A percentile compares a stretch with the other conserved stretches of the same genome.
Conservation (phyloP, 1,284 basidiomycete genomes). For the Tilletiaria anomala region DNA sequence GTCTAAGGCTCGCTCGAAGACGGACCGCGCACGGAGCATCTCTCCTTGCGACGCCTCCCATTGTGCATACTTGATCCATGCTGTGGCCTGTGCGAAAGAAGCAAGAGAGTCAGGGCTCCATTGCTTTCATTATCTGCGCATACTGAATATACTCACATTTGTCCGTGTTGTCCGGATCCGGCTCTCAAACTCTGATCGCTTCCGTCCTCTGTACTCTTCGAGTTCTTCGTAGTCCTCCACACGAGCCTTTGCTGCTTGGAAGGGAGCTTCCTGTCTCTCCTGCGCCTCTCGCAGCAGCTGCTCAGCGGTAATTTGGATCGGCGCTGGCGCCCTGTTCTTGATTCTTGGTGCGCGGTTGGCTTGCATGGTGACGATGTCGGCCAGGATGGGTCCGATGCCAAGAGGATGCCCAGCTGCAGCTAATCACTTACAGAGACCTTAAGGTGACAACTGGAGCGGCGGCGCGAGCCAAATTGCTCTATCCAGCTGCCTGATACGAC, state of each 20-base stretch:
- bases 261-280: conserved; percentile 83
- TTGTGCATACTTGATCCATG: conserved; percentile 51
- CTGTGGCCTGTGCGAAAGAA: conserved; percentile 15
- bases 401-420: too few species aligned
- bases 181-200: conserved; percentile 92
- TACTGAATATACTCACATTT: conserved; percentile 51
- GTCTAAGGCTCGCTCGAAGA: conserved; percentile 92
- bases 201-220: conserved; percentile 82
- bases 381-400: background rate
- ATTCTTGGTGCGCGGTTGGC: conserved; percentile 49
- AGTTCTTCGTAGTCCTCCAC: conserved; percentile 97
- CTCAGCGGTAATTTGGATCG: conserved; percentile 92
- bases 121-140: conserved; percentile 6
- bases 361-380: conserved; percentile 3
- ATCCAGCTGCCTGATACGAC: too few species aligned
- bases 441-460: too few species aligned
- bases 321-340: conserved; percentile 83
- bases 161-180: conserved; percentile 75
- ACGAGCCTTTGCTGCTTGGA: conserved; percentile 43
- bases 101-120: conserved; percentile 1
- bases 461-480: too few species aligned
- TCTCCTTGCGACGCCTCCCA: conserved; percentile 92
- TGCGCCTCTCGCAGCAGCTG: conserved; percentile 94
- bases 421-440: too few species aligned
- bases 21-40: conserved; percentile 53